Percentiles rank a stretch among this genome's conserved stretches.
Conservation (phyloP, 164 flowering plant genomes). For the Nymphaea colorata region DNA sequence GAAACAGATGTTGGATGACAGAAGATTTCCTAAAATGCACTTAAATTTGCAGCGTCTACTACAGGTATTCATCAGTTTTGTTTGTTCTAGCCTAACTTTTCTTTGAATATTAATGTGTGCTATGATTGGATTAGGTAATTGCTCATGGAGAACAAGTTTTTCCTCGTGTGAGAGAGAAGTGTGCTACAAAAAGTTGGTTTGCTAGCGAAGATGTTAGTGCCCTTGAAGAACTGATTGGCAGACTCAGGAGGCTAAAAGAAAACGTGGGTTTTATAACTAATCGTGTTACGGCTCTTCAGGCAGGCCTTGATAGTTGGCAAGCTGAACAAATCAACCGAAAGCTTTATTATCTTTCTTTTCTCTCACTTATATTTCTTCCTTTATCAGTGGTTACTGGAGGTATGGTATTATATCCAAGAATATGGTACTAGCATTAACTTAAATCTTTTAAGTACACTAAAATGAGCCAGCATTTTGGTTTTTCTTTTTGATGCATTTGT, state of each 20-base stretch:
- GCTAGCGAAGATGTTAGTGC: constrained; percentile 50
- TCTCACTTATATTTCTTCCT: constrained; percentile 92
- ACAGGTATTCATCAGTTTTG: constrained; percentile 39
- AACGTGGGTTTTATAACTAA: constrained; percentile 88
- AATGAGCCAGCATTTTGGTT: too few species aligned
- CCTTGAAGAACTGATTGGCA: constrained; percentile 76
- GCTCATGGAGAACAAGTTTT: constrained; percentile 96
- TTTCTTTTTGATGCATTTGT: neutral
- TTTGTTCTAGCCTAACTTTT: too few species aligned
- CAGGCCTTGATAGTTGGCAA: constrained; percentile 98
- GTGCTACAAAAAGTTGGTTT: constrained; percentile 83
- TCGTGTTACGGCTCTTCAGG: constrained; percentile 89
- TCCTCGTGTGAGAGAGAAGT: constrained; percentile 86
- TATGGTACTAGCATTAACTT: neutral
- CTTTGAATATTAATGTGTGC: too few species aligned
- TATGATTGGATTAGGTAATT: constrained; percentile 40
- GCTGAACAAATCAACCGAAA: constrained; percentile 92
- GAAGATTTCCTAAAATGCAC: constrained; percentile 97
- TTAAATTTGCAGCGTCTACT: constrained; percentile 84
- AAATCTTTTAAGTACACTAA: neutral
- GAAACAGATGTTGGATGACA: constrained; percentile 87
- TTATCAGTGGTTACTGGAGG: constrained; percentile 94
- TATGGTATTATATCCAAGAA: constrained; percentile 6
- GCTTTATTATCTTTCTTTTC: constrained; percentile 89
- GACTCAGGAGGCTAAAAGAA: constrained; percentile 80